These are phyloP conservation scores for Noccaea caerulescens DNA, from an alignment of 345 rosid genomes.

Conservation along the genomic window DNA sequence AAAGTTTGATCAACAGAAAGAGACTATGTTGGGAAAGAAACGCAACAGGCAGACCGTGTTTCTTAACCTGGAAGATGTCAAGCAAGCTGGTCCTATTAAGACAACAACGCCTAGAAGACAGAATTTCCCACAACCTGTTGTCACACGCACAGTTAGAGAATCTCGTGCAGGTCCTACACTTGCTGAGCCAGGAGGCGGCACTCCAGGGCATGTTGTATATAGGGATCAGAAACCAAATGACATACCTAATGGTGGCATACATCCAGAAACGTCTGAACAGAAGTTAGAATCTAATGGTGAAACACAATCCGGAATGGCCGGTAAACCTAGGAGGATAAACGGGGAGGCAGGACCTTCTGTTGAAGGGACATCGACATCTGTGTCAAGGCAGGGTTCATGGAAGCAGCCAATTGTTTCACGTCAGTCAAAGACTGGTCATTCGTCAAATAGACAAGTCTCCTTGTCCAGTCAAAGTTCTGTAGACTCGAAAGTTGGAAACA, in stretches of 20 bases:
- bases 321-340: constrained; percentile 65
- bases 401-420: constrained; percentile 72
- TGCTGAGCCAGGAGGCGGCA: constrained; percentile 64
- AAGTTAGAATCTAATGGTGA: constrained; percentile 77
- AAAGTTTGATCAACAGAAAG: constrained; percentile 90
- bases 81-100: constrained; percentile 81
- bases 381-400: constrained; percentile 82
- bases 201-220: constrained; percentile 44
- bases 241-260: constrained; percentile 52
- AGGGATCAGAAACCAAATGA: constrained; percentile 75
- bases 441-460: constrained; percentile 62
- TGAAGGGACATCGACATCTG: constrained; percentile 55
- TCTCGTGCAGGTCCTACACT: constrained; percentile 53
- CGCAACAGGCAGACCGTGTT: constrained; percentile 92
- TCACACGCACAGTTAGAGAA: constrained; percentile 80
- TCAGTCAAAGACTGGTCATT: constrained; percentile 54
- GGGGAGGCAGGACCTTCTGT: constrained; percentile 60
- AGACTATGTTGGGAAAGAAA: constrained; percentile 96
- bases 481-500: constrained; percentile 71
- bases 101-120: constrained; percentile 80
- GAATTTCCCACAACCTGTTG: constrained; percentile 57
- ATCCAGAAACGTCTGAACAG: constrained; percentile 56
- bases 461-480: constrained; percentile 58
- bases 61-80: constrained; percentile 90
- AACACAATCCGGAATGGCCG: constrained; percentile 50